These are phyloP conservation scores for Sarocladium strictum DNA, from an alignment of 2,329 filamentous ascomycete genomes.

Conservation along the genomic window DNA sequence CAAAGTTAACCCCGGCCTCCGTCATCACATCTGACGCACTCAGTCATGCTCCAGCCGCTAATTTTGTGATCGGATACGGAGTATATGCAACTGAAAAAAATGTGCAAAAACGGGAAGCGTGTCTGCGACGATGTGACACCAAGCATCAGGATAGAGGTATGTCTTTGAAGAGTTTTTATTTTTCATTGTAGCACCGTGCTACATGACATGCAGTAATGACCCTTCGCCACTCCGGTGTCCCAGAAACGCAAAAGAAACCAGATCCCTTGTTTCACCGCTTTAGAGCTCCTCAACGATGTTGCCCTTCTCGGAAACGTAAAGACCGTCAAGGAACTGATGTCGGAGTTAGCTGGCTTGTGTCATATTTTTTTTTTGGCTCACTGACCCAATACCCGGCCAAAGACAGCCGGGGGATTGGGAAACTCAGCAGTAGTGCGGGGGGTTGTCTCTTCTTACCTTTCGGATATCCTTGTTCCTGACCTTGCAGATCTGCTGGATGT, in stretches of 20 bases:
- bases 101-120: not conserved
- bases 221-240: constrained; percentile 58
- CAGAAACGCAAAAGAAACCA: constrained; percentile 54
- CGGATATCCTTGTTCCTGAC: constrained; percentile 99
- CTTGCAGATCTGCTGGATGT: constrained; percentile 99
- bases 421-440: no score
- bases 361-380: no score
- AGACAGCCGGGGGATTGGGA: no score
- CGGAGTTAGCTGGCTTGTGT: no score
- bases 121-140: no score
- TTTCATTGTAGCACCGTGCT: constrained; percentile 42
- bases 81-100: no score
- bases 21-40: no score
- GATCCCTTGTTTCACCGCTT: constrained; percentile 29
- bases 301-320: constrained; percentile 98
- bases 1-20: no score
- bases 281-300: constrained; percentile 75
- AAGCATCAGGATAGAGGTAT: no score
- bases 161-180: constrained; percentile 19
- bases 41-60: no score
- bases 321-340: constrained; percentile 92
- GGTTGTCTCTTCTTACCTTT: constrained; percentile 64
- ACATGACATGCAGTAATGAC: constrained; percentile 57
- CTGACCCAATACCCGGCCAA: no score
- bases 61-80: no score